Conservation (phyloP, 2,329 filamentous ascomycete species). For the Sphaerulina vaccinii region DNA sequence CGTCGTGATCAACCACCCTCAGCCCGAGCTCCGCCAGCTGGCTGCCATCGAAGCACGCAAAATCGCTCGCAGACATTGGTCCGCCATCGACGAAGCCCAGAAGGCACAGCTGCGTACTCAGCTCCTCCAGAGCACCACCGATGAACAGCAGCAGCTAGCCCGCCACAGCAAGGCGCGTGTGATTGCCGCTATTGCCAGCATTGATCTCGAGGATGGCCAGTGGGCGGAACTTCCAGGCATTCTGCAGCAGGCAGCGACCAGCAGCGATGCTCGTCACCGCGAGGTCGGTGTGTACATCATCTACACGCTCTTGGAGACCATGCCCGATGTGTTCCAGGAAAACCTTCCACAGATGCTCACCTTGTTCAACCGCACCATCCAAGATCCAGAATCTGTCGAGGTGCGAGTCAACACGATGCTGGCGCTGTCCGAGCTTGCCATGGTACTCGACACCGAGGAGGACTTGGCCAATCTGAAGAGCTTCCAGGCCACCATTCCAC, state of each 20-base stretch:
- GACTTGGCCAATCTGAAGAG: constrained; percentile 69
- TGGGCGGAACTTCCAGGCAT: constrained; percentile 78
- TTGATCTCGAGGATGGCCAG: constrained; percentile 83
- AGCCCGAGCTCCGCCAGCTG: constrained; percentile 74
- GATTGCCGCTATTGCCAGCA: constrained; percentile 78
- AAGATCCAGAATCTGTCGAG: constrained; percentile 84
- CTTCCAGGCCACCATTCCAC: constrained; percentile 77
- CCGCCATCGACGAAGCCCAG: constrained; percentile 67
- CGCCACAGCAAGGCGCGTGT: constrained; percentile 86
- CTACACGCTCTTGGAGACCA: constrained; percentile 84
- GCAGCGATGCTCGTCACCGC: constrained; percentile 71
- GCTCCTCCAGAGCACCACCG: constrained; percentile 78
- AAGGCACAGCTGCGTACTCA: constrained; percentile 78
- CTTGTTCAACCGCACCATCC: constrained; percentile 82
- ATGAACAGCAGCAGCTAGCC: constrained; percentile 72
- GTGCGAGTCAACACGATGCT: constrained; percentile 94
- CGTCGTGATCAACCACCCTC: constrained; percentile 75
- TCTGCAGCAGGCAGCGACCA: constrained; percentile 76
- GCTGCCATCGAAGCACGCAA: constrained; percentile 87
- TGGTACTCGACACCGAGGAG: constrained; percentile 85
- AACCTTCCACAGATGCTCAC: constrained; percentile 76
- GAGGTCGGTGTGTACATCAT: constrained; percentile 92
- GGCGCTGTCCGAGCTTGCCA: constrained; percentile 80
- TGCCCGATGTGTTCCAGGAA: constrained; percentile 79
- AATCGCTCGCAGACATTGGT: constrained; percentile 84